Conservation (phyloP, 345 rosid genomes). For the Carallia brachiata region DNA sequence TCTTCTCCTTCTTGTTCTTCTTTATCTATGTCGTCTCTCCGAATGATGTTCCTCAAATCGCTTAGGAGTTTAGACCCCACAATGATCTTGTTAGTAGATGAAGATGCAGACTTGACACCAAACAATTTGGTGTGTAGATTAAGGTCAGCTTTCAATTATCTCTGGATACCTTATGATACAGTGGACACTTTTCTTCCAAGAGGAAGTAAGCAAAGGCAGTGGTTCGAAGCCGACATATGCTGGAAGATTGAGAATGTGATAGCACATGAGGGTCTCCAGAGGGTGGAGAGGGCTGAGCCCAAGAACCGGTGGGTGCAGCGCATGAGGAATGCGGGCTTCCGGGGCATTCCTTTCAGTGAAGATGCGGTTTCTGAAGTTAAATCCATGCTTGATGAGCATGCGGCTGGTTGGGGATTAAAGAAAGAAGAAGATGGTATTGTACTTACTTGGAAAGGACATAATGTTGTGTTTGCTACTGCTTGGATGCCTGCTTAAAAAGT, state of each 20-base stretch:
- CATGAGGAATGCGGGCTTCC: slow-evolving; percentile 59
- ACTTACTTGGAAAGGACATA: slow-evolving; percentile 94
- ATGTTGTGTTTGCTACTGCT: slow-evolving; percentile 85
- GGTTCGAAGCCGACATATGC: slow-evolving; percentile 73
- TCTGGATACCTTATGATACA: slow-evolving; percentile 91
- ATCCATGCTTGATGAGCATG: slow-evolving; percentile 84
- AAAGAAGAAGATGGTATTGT: slow-evolving; percentile 77
- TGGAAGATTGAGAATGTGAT: slow-evolving; percentile 92
- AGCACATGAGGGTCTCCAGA: slow-evolving; percentile 64
- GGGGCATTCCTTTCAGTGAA: slow-evolving; percentile 50
- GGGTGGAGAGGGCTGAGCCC: slow-evolving; percentile 74
- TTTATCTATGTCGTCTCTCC: slow-evolving; percentile 26
- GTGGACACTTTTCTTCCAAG: slow-evolving; percentile 67
- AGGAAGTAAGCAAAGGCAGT: slow-evolving; percentile 71
- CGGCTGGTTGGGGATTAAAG: slow-evolving; percentile 91
- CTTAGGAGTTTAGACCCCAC: slow-evolving; percentile 67
- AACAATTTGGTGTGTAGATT: slow-evolving; percentile 55
- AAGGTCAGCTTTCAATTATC: slow-evolving; percentile 65
- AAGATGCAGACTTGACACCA: slow-evolving; percentile 77
- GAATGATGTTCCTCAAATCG: slow-evolving; percentile 55
- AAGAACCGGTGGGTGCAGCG: slow-evolving; percentile 73
- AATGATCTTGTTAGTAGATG: slow-evolving; percentile 64
- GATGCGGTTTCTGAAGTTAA: slow-evolving; percentile 59
- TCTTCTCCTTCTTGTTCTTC: slow-evolving; percentile 23
- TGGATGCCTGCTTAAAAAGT: slow-evolving; percentile 56